Conservation (phyloP, 768 basidiomycete species). For the Astraeus odoratus region DNA sequence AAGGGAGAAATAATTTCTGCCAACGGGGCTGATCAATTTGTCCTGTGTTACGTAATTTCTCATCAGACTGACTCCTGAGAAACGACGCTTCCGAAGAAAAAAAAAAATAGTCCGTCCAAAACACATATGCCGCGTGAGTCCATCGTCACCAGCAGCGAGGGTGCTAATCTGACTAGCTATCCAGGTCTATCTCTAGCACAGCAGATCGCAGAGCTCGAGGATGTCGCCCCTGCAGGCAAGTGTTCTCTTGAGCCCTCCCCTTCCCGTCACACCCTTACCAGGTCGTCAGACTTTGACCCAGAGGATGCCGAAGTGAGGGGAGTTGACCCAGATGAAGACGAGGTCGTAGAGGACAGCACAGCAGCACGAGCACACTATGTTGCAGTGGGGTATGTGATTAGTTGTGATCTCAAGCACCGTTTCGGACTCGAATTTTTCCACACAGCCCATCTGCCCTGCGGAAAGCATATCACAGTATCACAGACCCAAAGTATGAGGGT, state of each 20-base stretch:
- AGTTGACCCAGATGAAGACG: slow-evolving; percentile 36
- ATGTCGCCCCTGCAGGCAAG: slow-evolving; percentile 62
- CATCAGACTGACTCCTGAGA: no score
- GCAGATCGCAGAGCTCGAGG: slow-evolving; percentile 76
- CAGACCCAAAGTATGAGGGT: slow-evolving; percentile 77
- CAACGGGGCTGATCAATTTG: slow-evolving; percentile 13
- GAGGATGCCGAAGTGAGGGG: slow-evolving; percentile 52
- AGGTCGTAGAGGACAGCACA: slow-evolving; percentile 23
- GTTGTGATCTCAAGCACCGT: slow-evolving; percentile 1
- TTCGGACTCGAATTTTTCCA: slow-evolving; percentile 5
- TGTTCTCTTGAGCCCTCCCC: slow-evolving; percentile 9
- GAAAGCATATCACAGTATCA: slow-evolving; percentile 53
- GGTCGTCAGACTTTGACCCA: slow-evolving; percentile 58
- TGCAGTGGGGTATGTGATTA: slow-evolving; percentile 63
- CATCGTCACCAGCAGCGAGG: not conserved
- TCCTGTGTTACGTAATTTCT: slow-evolving; percentile 27
- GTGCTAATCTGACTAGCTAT: slow-evolving; percentile 1
- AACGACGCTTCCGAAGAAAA: slow-evolving; percentile 1
- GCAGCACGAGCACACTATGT: slow-evolving; percentile 71
- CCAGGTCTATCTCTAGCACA: slow-evolving; percentile 59
- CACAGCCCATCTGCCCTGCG: slow-evolving; percentile 69
- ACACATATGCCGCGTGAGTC: slow-evolving; percentile 15
- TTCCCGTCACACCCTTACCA: slow-evolving; percentile 5
- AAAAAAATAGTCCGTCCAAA: slow-evolving; percentile 17
- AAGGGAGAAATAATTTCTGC: slow-evolving; percentile 15